Evolutionary conservation across 176 grass and related monocot genomes (phyloP).

Genomic region (Oryza nivara): DNA sequence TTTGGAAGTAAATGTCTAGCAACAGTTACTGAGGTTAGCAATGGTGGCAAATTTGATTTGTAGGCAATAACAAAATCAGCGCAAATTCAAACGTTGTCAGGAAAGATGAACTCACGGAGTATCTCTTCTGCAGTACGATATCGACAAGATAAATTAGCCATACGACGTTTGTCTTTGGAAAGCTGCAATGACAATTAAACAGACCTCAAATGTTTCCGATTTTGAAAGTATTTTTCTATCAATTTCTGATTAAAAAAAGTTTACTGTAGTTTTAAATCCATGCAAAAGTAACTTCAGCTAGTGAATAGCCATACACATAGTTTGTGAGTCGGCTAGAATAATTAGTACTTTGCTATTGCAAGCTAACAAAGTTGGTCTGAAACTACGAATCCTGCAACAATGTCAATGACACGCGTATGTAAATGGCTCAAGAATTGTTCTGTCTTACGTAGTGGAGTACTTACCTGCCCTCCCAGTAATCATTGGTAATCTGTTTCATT

Average conservation of each 20-base stretch:
- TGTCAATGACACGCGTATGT: too few species aligned
- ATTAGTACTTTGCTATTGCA: not conserved
- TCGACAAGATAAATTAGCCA: constrained; percentile 97
- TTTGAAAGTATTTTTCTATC: not conserved
- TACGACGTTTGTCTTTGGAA: constrained; percentile 84
- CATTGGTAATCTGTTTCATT: constrained; percentile 88
- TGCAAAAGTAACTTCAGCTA: constrained; percentile 6
- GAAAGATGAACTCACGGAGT: constrained; percentile 59
- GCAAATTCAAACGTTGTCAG: constrained; percentile 10
- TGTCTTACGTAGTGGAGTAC: not conserved
- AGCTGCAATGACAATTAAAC: constrained; percentile 51
- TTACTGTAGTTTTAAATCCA: not conserved
- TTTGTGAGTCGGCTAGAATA: too few species aligned
- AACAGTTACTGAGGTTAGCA: constrained; percentile 30
- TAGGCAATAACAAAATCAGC: not conserved
- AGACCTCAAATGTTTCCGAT: not conserved
- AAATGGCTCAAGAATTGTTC: not conserved
- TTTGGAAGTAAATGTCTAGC: constrained; percentile 52
- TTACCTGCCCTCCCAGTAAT: constrained; percentile 86
- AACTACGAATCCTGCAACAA: too few species aligned
- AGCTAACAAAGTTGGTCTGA: too few species aligned
- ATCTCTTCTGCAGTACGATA: constrained; percentile 72
- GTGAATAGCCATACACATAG: not conserved
- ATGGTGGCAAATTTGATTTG: not conserved
- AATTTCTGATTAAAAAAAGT: not conserved